phyloP scores from a whole-genome alignment of 176 grass and related monocot genomes.

The Carex pumila region DNA sequence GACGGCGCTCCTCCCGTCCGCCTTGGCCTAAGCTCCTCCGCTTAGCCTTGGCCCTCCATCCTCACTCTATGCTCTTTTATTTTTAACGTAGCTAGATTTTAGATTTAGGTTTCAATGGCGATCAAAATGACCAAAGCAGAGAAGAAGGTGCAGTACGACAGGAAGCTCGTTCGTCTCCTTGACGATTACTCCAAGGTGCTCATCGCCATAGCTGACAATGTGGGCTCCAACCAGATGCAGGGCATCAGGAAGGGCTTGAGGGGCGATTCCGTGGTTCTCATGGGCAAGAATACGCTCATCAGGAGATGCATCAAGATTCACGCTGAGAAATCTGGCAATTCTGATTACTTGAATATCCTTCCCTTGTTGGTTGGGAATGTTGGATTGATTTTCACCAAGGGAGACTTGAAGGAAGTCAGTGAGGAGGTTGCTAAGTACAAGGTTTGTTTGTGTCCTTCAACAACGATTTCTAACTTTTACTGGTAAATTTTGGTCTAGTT shows the following conservation, averaged over 20 bases:
- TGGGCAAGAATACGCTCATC: conserved; percentile 92
- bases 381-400: conserved; percentile 88
- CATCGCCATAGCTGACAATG: conserved; percentile 66
- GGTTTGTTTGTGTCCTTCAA: conserved; percentile 31
- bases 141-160: conserved; percentile 74
- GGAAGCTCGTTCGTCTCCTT: conserved; percentile 58
- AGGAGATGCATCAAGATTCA: conserved; percentile 68
- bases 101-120: conserved; percentile 38
- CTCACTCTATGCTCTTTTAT: too few relatives aligned
- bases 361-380: conserved; percentile 70
- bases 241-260: conserved; percentile 58
- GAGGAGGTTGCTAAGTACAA: conserved; percentile 84
- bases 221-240: conserved; percentile 83
- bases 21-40: conserved; percentile 27
- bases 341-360: conserved; percentile 39
- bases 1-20: conserved; percentile 58
- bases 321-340: conserved; percentile 47
- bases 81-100: not conserved
- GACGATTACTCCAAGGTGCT: conserved; percentile 87
- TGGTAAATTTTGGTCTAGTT: not conserved
- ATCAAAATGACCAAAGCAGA: conserved; percentile 73
- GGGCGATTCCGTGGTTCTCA: conserved; percentile 71
- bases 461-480: not conserved
- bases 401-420: conserved; percentile 81
- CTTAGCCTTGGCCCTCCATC: conserved; percentile 46